Conservation (phyloP, 2,329 filamentous ascomycete genomes). For the Pochonia chlamydosporia region DNA sequence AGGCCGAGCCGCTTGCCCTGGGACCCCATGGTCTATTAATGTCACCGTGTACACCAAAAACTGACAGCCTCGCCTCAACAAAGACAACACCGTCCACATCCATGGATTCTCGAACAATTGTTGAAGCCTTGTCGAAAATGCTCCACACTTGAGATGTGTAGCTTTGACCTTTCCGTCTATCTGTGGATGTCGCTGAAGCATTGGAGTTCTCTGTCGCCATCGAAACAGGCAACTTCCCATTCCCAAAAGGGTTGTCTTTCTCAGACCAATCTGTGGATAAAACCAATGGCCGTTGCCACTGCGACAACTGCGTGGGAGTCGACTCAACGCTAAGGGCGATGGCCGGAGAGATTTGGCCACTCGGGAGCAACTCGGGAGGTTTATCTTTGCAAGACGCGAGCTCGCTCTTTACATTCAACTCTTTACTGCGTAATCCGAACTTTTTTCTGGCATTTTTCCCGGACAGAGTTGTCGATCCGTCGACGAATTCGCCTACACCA, state of each 20-base stretch:
- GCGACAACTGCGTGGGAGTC: no score
- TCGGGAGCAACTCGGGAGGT: no score
- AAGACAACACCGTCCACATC: constrained; percentile 30
- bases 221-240: not conserved
- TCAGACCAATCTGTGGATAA: not conserved
- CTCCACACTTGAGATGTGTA: not conserved
- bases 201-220: no score
- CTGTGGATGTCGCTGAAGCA: not conserved
- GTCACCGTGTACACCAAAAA: constrained; percentile 7
- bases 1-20: not conserved
- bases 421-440: not conserved
- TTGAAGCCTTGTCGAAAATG: constrained; percentile 37
- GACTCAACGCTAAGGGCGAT: no score
- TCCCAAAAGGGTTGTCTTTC: not conserved
- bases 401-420: no score
- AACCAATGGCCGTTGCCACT: not conserved
- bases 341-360: no score
- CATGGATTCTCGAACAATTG: constrained; percentile 34
- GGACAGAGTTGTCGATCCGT: constrained; percentile 6
- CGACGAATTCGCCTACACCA: constrained; percentile 24
- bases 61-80: constrained; percentile 13
- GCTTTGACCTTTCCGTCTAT: not conserved
- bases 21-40: constrained; percentile 1
- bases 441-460: not conserved
- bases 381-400: no score